Percentiles rank a stretch among this genome's conserved stretches.
Evolutionary conservation across 768 basidiomycete genomes (phyloP).

Genomic region (Tulasnella sp.): DNA sequence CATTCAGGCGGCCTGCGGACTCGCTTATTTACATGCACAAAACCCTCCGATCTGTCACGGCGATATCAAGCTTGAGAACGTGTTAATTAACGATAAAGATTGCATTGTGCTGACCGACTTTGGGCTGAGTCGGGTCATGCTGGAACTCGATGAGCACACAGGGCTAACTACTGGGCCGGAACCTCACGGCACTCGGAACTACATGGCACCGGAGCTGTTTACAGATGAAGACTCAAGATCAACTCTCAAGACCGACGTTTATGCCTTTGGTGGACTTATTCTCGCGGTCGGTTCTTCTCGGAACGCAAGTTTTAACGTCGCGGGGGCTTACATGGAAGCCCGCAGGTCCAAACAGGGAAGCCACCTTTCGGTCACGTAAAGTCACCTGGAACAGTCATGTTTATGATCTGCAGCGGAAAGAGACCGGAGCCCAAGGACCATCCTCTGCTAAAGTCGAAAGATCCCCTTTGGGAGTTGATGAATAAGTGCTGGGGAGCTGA

Average conservation of each 20-base stretch:
- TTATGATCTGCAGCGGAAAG: not conserved
- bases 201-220: constrained; percentile 2
- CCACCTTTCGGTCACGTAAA: not conserved
- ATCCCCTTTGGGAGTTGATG: not conserved
- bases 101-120: not conserved
- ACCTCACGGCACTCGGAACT: not conserved
- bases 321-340: not conserved
- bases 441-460: not conserved
- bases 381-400: not conserved
- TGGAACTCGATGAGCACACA: not conserved
- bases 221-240: not conserved
- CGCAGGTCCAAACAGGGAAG: not conserved
- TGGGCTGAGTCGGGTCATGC: not conserved
- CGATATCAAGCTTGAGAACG: not conserved
- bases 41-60: not conserved
- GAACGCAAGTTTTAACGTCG: not conserved
- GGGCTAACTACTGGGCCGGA: not conserved
- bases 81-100: not conserved
- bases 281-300: not conserved
- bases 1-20: not conserved
- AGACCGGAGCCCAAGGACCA: not conserved
- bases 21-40: not conserved
- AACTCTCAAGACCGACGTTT: not conserved
- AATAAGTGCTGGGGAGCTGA: not conserved
- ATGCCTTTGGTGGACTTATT: not conserved